phyloP scores from a whole-genome alignment of 2,329 filamentous ascomycete species.

The Penicillium sp. region DNA sequence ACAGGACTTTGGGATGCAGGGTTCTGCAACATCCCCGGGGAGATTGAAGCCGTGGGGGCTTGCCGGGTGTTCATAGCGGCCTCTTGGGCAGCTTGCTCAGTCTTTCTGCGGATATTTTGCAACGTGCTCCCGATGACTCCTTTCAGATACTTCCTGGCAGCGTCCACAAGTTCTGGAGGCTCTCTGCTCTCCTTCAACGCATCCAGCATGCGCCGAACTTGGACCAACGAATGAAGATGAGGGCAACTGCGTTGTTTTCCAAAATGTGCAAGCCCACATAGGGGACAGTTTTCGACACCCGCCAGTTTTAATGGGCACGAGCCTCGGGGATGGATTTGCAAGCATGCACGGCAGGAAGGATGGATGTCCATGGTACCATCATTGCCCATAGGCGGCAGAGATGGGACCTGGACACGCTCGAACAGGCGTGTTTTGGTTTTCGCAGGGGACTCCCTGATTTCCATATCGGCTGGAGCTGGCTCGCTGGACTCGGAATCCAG shows the following conservation, averaged over 20 bases:
- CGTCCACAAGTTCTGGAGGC: constrained; percentile 50
- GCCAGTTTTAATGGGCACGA: constrained; percentile 60
- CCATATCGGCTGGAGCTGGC: too few species aligned
- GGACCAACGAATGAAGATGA: constrained; percentile 60
- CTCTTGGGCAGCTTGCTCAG: constrained; percentile 5
- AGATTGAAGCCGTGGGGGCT: not conserved
- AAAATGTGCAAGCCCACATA: constrained; percentile 63
- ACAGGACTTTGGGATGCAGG: not conserved
- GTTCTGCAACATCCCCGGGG: not conserved
- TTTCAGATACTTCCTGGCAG: constrained; percentile 56
- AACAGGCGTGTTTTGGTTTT: constrained; percentile 36
- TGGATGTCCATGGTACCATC: constrained; percentile 20
- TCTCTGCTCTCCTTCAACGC: constrained; percentile 60
- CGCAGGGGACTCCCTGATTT: too few species aligned
- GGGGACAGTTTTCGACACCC: constrained; percentile 60
- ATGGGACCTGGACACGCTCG: constrained; percentile 32
- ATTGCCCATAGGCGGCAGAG: constrained; percentile 6
- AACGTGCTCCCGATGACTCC: constrained; percentile 57
- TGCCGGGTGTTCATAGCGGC: not conserved
- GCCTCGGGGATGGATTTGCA: constrained; percentile 53
- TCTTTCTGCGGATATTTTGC: constrained; percentile 47
- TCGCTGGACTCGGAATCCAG: constrained; percentile 27
- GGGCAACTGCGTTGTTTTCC: constrained; percentile 58
- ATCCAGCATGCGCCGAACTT: constrained; percentile 63
- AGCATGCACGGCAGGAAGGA: constrained; percentile 54